Conservation (phyloP, 2,329 filamentous ascomycete species). For the Albophoma yamanashiensis region DNA sequence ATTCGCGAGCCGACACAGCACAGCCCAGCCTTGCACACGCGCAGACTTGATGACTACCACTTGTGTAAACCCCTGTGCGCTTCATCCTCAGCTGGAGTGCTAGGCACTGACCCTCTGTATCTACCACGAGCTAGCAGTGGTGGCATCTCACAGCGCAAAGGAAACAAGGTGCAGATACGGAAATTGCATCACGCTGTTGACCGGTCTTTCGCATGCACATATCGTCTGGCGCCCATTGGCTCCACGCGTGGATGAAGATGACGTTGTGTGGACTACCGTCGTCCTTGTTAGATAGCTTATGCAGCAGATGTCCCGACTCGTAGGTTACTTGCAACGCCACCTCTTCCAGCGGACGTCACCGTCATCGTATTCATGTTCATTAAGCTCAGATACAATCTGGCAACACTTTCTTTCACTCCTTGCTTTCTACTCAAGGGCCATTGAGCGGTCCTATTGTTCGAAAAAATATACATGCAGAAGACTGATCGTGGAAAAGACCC, state of each 20-base stretch:
- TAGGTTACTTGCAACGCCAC: neutral
- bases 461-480: neutral
- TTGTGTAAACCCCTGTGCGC: neutral
- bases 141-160: neutral
- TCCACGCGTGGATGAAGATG: neutral
- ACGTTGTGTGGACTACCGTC: neutral
- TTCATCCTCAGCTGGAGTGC: neutral
- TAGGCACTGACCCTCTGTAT: neutral
- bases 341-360: neutral
- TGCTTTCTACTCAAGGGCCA: neutral
- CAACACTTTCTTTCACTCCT: neutral
- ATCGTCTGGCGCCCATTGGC: neutral
- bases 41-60: neutral
- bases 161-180: neutral
- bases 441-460: neutral
- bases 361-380: neutral
- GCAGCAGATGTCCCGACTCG: neutral
- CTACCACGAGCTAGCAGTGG: neutral
- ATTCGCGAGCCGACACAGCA: neutral
- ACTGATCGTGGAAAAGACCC: neutral
- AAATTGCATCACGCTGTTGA: neutral
- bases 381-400: too few species aligned
- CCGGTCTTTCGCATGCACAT: neutral
- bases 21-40: neutral
- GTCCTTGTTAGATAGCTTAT: neutral